Percentiles rank a stretch among this genome's conserved stretches.
Evolutionary conservation across 2,329 filamentous ascomycete genomes (phyloP).

Genomic region (Lecanosticta acicola): DNA sequence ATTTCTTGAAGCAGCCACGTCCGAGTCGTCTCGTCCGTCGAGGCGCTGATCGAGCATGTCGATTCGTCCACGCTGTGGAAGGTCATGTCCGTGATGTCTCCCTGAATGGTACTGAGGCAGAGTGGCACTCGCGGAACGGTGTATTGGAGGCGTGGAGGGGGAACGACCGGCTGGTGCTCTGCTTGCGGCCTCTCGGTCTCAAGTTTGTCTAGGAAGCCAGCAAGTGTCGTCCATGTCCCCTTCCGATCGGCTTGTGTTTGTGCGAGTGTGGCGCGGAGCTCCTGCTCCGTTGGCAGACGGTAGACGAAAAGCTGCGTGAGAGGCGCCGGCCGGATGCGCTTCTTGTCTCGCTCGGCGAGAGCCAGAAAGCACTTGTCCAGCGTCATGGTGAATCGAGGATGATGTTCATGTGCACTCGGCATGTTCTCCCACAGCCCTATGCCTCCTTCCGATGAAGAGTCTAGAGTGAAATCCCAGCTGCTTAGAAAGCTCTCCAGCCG

Average conservation of each 20-base stretch:
- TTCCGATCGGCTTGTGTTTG: constrained; percentile 6
- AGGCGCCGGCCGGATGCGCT: constrained; percentile 22
- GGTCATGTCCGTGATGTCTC: constrained; percentile 23
- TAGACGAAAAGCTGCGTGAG: constrained; percentile 29
- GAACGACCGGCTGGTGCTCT: no score
- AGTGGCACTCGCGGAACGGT: constrained; percentile 25
- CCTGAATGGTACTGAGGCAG: constrained; percentile 25
- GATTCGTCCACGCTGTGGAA: constrained; percentile 15
- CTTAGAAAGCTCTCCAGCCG: constrained; percentile 29
- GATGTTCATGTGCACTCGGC: constrained; percentile 31
- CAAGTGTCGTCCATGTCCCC: constrained; percentile 5
- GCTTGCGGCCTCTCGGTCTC: constrained; percentile 4
- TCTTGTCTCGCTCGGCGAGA: constrained; percentile 31
- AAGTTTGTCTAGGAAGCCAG: constrained; percentile 13
- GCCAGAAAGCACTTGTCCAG: constrained; percentile 20
- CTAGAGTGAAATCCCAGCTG: constrained; percentile 25
- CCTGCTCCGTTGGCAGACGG: constrained; percentile 21
- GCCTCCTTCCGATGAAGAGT: constrained; percentile 18
- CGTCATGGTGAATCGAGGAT: constrained; percentile 26
- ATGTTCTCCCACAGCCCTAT: constrained; percentile 29
- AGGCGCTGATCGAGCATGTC: constrained; percentile 18
- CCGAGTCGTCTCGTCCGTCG: constrained; percentile 21
- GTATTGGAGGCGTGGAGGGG: constrained; percentile 8
- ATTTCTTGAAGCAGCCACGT: constrained; percentile 22
- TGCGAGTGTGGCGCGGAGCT: constrained; percentile 15